Conservation (phyloP, 768 basidiomycete species). For the Cystofilobasidium capitatum region DNA sequence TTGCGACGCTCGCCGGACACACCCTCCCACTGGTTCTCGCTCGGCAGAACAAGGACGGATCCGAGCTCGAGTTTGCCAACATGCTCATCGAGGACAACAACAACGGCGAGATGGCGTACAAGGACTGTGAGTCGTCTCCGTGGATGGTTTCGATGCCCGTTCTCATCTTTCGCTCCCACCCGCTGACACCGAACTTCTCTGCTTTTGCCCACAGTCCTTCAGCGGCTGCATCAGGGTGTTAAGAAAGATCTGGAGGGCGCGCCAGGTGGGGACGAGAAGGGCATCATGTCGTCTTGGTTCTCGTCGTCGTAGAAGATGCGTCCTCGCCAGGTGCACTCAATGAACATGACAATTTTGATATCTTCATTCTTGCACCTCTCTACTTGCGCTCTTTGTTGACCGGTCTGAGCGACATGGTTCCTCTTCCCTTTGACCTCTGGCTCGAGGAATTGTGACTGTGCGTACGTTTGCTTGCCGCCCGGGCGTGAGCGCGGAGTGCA, state of each 20-base stretch:
- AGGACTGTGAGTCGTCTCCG: neutral
- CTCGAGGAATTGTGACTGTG: too few species aligned
- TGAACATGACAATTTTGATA: too few species aligned
- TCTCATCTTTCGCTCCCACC: too few species aligned
- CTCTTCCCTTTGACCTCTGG: too few species aligned
- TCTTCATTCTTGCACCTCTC: too few species aligned
- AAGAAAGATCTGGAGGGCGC: slow-evolving; percentile 5
- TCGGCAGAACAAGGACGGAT: slow-evolving; percentile 82
- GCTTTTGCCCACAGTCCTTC: too few species aligned
- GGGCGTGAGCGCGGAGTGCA: too few species aligned
- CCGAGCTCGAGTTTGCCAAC: slow-evolving; percentile 92
- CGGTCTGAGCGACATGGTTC: too few species aligned
- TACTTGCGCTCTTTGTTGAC: too few species aligned
- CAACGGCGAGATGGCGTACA: slow-evolving; percentile 8
- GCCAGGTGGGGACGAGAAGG: neutral
- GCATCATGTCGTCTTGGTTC: neutral
- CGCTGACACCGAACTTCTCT: too few species aligned
- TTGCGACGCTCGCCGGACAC: slow-evolving; percentile 45
- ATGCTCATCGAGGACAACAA: slow-evolving; percentile 79
- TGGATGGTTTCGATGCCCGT: too few species aligned
- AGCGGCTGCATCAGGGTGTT: neutral
- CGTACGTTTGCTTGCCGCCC: too few species aligned
- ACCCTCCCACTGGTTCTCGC: slow-evolving; percentile 54
- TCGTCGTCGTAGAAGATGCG: neutral
- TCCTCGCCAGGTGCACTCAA: neutral